Conservation (phyloP, 2,329 filamentous ascomycete species). For the Sclerotinia glacialis region DNA sequence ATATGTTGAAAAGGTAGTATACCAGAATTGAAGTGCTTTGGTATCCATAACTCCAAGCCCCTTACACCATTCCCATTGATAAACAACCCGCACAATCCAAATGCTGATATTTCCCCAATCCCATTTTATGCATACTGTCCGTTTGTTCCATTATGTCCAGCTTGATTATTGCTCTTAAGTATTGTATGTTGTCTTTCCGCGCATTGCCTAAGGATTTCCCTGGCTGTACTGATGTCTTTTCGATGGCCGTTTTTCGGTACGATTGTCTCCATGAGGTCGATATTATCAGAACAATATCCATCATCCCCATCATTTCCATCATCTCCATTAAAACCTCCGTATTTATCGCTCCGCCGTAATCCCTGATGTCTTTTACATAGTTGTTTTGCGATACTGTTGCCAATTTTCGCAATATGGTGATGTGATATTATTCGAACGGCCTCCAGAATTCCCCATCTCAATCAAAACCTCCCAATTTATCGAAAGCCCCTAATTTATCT, state of each 20-base stretch:
- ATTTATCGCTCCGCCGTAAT: background rate
- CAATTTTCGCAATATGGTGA: background rate
- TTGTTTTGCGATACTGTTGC: background rate
- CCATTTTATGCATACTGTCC: conserved; percentile 12
- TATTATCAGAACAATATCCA: background rate
- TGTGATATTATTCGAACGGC: background rate
- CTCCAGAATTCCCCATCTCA: background rate
- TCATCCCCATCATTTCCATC: background rate
- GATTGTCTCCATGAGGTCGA: background rate
- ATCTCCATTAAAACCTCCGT: background rate
- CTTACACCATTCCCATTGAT: conserved; percentile 2
- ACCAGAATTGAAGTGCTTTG: conserved; percentile 9
- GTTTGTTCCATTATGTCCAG: background rate
- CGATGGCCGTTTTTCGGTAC: background rate
- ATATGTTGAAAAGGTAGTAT: conserved; percentile 8
- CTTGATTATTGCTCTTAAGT: background rate
- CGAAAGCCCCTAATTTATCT: background rate
- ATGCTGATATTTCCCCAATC: background rate
- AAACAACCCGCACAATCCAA: conserved; percentile 18
- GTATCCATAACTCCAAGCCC: conserved; percentile 15
- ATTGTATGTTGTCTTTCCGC: background rate
- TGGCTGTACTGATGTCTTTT: background rate
- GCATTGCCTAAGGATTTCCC: background rate
- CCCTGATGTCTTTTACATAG: background rate
- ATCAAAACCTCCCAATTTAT: background rate